Base-by-base conservation (phyloP, 345 rosid species). In the Hevea brasiliensis region DNA sequence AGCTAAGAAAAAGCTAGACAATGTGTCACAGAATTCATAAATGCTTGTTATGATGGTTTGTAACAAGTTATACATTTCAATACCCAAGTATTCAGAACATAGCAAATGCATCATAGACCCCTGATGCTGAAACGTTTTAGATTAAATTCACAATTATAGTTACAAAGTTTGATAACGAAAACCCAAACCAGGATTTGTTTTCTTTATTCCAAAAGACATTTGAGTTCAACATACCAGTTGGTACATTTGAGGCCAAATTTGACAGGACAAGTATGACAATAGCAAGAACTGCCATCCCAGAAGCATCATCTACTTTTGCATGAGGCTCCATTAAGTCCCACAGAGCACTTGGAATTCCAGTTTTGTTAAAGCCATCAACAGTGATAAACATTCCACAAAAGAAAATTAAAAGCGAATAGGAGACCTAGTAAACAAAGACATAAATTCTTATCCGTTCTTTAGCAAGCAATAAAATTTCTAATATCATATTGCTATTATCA, bases 331-430 rank as follows among this genome's bases (percentile, higher is more conserved):
- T 84, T 10, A 85, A 37, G 59, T 94, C 88, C 96, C 98, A 94
- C 7, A 92, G 59, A 50, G 76, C 64, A 21, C 89, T 87, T 14
- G 97, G 98, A 48, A 94, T 89, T 69, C 93, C 98, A 50, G 97
- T 90, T 82, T 76, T 89, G 76, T 92, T 89, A 76, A 94, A 94
- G 61, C 97, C 98, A 23, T 85, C 81, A 0, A 94, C 93, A 0
- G 98, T 89, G 72, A 94, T 88, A 59, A 92, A 90, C 97, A 92
- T 92, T 29, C 98, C 96, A 1, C 97, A 94, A 60, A 94, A 92
- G 90, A 94, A 90, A 8, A 90, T 68, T 76, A 92, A 55, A 45
- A 92, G 92, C 12, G 94, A 86, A 74, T 88, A 94, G 8, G 98
- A 94, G 9, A 91, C 96, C 96, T 94, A 87, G 10, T 14, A 27